A percentile compares a stretch with the other conserved stretches of the same genome.
Conservation (phyloP, 768 basidiomycete genomes). For the Hydnomerulius pinastri region DNA sequence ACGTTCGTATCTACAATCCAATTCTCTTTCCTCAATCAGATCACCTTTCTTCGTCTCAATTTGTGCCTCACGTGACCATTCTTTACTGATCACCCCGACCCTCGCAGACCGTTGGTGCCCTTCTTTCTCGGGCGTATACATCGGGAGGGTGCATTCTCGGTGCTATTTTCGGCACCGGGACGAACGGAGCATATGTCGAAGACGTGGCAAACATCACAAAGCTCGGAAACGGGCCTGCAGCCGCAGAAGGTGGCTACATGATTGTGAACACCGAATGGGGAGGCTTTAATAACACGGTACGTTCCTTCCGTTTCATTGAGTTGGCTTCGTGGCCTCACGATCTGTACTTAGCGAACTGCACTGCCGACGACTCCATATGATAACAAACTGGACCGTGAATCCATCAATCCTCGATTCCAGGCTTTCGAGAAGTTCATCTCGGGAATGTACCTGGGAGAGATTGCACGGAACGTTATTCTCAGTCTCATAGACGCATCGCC, state of each 20-base stretch:
- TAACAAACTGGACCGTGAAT: constrained; percentile 88
- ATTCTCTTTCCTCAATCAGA: not conserved
- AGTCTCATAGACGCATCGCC: constrained; percentile 79
- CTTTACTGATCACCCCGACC: constrained; percentile 8
- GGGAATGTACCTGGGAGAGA: constrained; percentile 98
- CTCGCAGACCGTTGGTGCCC: constrained; percentile 87
- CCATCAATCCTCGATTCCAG: constrained; percentile 91
- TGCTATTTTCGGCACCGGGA: constrained; percentile 97
- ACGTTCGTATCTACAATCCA: constrained; percentile 52
- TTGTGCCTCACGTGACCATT: not conserved
- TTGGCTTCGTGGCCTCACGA: not conserved
- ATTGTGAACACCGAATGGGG: constrained; percentile 99
- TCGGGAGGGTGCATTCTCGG: constrained; percentile 86
- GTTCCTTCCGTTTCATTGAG: constrained; percentile 23
- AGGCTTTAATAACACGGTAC: constrained; percentile 90
- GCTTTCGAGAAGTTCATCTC: constrained; percentile 98
- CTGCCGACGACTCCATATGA: constrained; percentile 91
- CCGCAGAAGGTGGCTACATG: constrained; percentile 74
- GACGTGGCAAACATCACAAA: constrained; percentile 83
- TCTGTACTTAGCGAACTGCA: constrained; percentile 59
- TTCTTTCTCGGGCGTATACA: constrained; percentile 92
- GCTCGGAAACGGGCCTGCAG: constrained; percentile 63
- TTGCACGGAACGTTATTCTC: constrained; percentile 82
- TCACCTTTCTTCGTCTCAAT: constrained; percentile 3
- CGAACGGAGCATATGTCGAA: constrained; percentile 97